Conservation (phyloP, 768 basidiomycete species). For the Russula sp. region DNA sequence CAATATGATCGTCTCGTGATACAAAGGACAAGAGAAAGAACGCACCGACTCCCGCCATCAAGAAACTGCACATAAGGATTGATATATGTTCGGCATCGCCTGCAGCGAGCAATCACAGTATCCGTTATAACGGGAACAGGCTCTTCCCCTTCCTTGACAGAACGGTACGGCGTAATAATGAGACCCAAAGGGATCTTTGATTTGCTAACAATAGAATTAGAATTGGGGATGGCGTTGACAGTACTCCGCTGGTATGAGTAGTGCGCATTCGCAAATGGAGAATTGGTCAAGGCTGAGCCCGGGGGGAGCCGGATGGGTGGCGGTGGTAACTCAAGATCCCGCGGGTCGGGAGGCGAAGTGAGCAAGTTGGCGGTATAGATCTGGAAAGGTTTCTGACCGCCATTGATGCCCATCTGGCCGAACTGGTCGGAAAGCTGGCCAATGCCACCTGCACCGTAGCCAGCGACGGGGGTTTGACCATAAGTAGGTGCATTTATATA, state of each 20-base stretch:
- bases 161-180: slow-evolving; percentile 45
- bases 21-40: slow-evolving; percentile 9
- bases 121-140: slow-evolving; percentile 45
- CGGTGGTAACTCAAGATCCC: slow-evolving; percentile 70
- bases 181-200: slow-evolving; percentile 44
- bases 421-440: slow-evolving; percentile 78
- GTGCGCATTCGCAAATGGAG: slow-evolving; percentile 77
- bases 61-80: slow-evolving; percentile 59
- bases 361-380: slow-evolving; percentile 88
- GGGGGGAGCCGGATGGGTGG: slow-evolving; percentile 89
- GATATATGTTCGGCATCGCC: slow-evolving; percentile 49
- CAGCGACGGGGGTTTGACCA: slow-evolving; percentile 37
- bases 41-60: slow-evolving; percentile 88
- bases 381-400: slow-evolving; percentile 64
- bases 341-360: slow-evolving; percentile 87
- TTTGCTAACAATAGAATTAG: slow-evolving; percentile 28
- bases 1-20: neutral
- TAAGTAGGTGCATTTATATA: slow-evolving; percentile 40
- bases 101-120: slow-evolving; percentile 46
- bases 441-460: slow-evolving; percentile 36
- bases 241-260: slow-evolving; percentile 89
- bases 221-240: slow-evolving; percentile 20
- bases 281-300: slow-evolving; percentile 70
- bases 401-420: slow-evolving; percentile 69
- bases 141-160: slow-evolving; percentile 37